Base-by-base conservation (phyloP, 805 yeast species). In the Candida suzukii region DNA sequence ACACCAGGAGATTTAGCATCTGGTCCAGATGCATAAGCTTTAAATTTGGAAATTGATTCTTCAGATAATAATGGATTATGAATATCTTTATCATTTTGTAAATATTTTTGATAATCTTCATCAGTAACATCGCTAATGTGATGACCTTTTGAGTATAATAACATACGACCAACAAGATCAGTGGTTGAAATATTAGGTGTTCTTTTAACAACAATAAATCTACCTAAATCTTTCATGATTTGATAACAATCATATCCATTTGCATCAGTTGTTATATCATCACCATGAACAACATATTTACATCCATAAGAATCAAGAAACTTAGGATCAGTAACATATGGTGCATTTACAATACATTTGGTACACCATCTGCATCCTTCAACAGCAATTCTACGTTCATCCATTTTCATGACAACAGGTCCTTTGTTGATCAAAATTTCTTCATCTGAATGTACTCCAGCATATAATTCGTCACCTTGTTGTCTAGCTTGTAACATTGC, bases 231-330 rank as follows among this genome's bases (percentile, higher is more conserved):
- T 58, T 91, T 90, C 49, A 90, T 86, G 21, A 60, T 71, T 43
- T 83, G 82, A 63, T 93, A 93, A 54, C 97, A 88, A 63, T 93
- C 99, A 42, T 86, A 80, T 2, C 99, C 99, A 55, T 87, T 73
- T 14, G 96, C 96, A 62, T 93, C 98, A 2, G 97, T 85, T 21
- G 97, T 93, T 49, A 93, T 88, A 57, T 93, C 99, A 62, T 93
- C 99, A 7, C 99, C 99, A 61, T 93, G 99, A 11, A 93, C 96
- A n/a, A 93, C 99, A 58, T 80, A 93, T 55, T 77, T 64, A 66
- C 99, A 93, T 7, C 74, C 76, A 55, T 76, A 76, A 21, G 68
- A 50, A 51, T 84, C 88, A 87, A 88, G 74, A 40, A 87, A 83
- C 33, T 64, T 66, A 1, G 95, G 95, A 48, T 80, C 84, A 0